phyloP scores from a whole-genome alignment of 2,329 filamentous ascomycete genomes.

The Cryphonectria carpinicola region DNA sequence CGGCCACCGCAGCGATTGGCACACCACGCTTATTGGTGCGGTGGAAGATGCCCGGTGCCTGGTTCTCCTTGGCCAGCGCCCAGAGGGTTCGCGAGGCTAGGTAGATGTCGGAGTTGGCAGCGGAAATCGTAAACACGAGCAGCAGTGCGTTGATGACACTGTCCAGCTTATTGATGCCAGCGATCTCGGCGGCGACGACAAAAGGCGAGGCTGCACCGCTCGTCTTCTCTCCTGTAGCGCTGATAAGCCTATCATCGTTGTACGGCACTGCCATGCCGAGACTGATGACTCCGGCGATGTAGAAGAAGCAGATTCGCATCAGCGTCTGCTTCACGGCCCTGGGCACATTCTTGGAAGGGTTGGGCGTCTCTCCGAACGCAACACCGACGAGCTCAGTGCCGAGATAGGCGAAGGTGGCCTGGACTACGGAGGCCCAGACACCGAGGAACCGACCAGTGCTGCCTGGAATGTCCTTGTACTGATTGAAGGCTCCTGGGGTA shows the following conservation, averaged over 20 bases:
- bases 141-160: slow-evolving; percentile 64
- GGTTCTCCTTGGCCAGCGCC: slow-evolving; percentile 44
- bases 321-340: slow-evolving; percentile 71
- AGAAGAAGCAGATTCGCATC: slow-evolving; percentile 60
- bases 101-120: slow-evolving; percentile 64
- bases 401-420: slow-evolving; percentile 45
- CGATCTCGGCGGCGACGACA: slow-evolving; percentile 55
- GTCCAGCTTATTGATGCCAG: slow-evolving; percentile 54
- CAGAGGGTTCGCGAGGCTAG: slow-evolving; percentile 46
- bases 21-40: slow-evolving; percentile 43
- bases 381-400: slow-evolving; percentile 69
- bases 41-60: slow-evolving; percentile 43
- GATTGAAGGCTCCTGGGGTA: slow-evolving; percentile 47
- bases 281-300: slow-evolving; percentile 66
- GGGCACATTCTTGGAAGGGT: slow-evolving; percentile 69
- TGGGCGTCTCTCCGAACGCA: slow-evolving; percentile 70
- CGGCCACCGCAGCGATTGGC: slow-evolving; percentile 44
- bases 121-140: slow-evolving; percentile 61
- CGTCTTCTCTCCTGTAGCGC: slow-evolving; percentile 53
- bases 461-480: slow-evolving; percentile 36
- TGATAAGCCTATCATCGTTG: slow-evolving; percentile 56
- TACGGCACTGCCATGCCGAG: slow-evolving; percentile 63
- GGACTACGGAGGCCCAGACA: slow-evolving; percentile 43
- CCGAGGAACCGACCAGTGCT: slow-evolving; percentile 43
- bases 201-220: slow-evolving; percentile 47